Conservation (phyloP, 2,329 filamentous ascomycete genomes). For the Ophiocordyceps camponoti-leonardi region DNA sequence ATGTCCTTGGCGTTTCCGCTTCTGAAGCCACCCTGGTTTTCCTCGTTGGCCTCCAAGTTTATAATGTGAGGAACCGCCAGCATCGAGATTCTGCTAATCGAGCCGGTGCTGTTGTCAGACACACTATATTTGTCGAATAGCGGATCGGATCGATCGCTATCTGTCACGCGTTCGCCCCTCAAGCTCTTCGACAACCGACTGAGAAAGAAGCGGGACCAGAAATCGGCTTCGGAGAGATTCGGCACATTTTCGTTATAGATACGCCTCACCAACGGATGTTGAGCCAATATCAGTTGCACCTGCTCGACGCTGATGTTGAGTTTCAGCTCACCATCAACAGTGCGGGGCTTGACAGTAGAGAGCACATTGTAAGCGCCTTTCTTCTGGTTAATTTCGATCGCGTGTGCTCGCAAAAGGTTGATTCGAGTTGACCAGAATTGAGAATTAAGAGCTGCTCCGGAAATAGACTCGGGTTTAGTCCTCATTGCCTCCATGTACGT, state of each 20-base stretch:
- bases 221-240: slow-evolving; percentile 59
- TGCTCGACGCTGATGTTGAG: slow-evolving; percentile 82
- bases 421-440: slow-evolving; percentile 92
- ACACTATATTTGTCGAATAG: slow-evolving; percentile 78
- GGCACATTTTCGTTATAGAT: slow-evolving; percentile 92
- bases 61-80: slow-evolving; percentile 74
- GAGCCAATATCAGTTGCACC: slow-evolving; percentile 79
- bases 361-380: slow-evolving; percentile 88
- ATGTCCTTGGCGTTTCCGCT: slow-evolving; percentile 73
- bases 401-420: slow-evolving; percentile 73
- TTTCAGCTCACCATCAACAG: slow-evolving; percentile 39
- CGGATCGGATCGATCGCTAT: slow-evolving; percentile 58
- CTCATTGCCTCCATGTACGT: slow-evolving; percentile 75
- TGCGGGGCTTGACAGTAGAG: slow-evolving; percentile 61
- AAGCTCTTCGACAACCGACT: slow-evolving; percentile 82
- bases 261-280: slow-evolving; percentile 77
- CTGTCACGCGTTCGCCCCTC: slow-evolving; percentile 71
- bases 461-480: slow-evolving; percentile 72
- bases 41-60: slow-evolving; percentile 84
- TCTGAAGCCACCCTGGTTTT: slow-evolving; percentile 72
- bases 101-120: slow-evolving; percentile 42
- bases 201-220: slow-evolving; percentile 90
- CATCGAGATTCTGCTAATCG: slow-evolving; percentile 36
- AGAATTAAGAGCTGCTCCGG: slow-evolving; percentile 62
- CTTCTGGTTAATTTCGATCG: slow-evolving; percentile 73